A percentile compares a stretch with the other conserved stretches of the same genome.
These are phyloP conservation scores for Aspergillus ustus DNA, from an alignment of 2,329 filamentous ascomycete genomes.

Conservation along the genomic window DNA sequence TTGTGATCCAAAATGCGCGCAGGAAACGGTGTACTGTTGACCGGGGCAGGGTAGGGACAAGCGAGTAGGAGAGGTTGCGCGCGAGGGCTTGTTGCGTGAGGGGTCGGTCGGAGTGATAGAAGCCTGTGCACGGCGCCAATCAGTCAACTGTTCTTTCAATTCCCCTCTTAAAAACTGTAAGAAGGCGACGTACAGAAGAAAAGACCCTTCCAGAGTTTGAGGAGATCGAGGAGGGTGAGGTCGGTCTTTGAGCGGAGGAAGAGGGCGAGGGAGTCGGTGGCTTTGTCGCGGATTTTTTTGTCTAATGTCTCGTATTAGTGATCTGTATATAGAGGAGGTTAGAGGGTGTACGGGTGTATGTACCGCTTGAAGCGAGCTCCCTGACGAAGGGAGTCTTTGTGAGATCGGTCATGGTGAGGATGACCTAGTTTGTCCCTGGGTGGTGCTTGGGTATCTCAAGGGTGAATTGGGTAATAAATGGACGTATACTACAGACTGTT, in stretches of 20 bases:
- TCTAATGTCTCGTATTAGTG: constrained; percentile 55
- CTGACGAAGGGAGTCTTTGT: constrained; percentile 73
- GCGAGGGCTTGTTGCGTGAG: constrained; percentile 85
- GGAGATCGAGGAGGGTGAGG: constrained; percentile 71
- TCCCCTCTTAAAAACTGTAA: background rate
- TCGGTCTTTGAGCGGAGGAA: constrained; percentile 71
- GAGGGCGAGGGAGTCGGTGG: constrained; percentile 74
- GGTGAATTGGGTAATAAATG: background rate
- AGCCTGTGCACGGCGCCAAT: constrained; percentile 51
- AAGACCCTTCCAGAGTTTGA: constrained; percentile 93
- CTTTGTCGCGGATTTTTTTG: constrained; percentile 75
- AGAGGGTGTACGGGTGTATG: background rate
- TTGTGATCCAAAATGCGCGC: constrained; percentile 72
- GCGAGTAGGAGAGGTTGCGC: constrained; percentile 70
- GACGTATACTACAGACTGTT: background rate
- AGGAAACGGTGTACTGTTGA: constrained; percentile 54
- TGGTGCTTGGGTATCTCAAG: background rate
- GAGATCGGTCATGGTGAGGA: constrained; percentile 40
- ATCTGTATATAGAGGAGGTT: background rate
- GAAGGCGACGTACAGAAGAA: constrained; percentile 69
- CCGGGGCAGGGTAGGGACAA: constrained; percentile 65
- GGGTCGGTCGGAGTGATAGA: constrained; percentile 93
- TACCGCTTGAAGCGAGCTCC: constrained; percentile 83
- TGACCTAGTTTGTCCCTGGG: background rate
- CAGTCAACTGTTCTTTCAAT: background rate